These are phyloP conservation scores for Seiridium unicorne DNA, from an alignment of 2,329 filamentous ascomycete genomes.

Conservation along the genomic window DNA sequence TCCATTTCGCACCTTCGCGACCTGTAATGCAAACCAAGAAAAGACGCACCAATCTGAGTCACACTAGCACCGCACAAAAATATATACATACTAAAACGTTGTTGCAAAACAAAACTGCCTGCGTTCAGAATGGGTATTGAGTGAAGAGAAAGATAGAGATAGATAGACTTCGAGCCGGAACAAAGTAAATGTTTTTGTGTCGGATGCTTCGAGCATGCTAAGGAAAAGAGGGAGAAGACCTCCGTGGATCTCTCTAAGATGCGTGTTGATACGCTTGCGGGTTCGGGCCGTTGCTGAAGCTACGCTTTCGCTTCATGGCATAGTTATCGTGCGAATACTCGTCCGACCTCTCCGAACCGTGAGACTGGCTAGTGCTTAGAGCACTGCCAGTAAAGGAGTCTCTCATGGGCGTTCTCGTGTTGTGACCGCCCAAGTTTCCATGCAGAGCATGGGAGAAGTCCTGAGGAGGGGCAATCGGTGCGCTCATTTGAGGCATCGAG, in stretches of 20 bases:
- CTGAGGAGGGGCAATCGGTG: slow-evolving; percentile 50
- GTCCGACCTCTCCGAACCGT: slow-evolving; percentile 25
- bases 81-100: slow-evolving; percentile 20
- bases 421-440: slow-evolving; percentile 35
- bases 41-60: slow-evolving; percentile 13
- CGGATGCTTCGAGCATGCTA: neutral
- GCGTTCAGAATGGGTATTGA: slow-evolving; percentile 14
- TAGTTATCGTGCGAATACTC: slow-evolving; percentile 26
- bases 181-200: neutral
- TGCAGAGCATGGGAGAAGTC: slow-evolving; percentile 52
- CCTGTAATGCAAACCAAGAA: slow-evolving; percentile 16
- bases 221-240: slow-evolving; percentile 7
- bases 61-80: slow-evolving; percentile 12
- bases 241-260: slow-evolving; percentile 10
- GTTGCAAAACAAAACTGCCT: slow-evolving; percentile 14
- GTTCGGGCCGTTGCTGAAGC: slow-evolving; percentile 19
- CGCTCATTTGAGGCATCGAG: slow-evolving; percentile 53
- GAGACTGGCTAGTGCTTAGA: slow-evolving; percentile 17
- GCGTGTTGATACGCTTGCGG: slow-evolving; percentile 27
- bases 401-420: slow-evolving; percentile 41
- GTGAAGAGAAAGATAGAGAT: neutral
- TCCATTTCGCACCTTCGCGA: slow-evolving; percentile 13
- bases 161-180: neutral
- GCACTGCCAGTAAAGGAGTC: slow-evolving; percentile 39
- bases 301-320: slow-evolving; percentile 27